phyloP scores from a whole-genome alignment of 441 rosid genomes.

The Populus trichocarpa region DNA sequence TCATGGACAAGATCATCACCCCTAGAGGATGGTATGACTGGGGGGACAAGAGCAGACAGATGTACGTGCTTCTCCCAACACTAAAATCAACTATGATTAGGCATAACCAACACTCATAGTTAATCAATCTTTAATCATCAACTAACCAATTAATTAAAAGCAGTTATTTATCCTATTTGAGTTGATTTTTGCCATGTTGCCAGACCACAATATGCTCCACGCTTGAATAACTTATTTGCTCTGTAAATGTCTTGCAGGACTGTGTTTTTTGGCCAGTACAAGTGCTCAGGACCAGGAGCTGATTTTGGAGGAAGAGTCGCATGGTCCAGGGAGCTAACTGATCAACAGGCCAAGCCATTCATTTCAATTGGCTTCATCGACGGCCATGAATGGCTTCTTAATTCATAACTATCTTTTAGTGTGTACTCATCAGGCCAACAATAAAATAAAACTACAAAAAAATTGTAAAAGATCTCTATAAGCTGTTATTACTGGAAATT shows the following conservation, averaged over 20 bases:
- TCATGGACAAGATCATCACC: constrained; percentile 43
- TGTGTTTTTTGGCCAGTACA: constrained; percentile 49
- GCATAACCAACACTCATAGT: no score
- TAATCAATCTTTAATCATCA: not conserved
- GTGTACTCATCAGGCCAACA: not conserved
- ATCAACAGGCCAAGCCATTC: constrained; percentile 38
- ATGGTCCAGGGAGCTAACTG: constrained; percentile 54
- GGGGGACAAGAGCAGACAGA: constrained; percentile 51
- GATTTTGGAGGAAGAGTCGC: constrained; percentile 37
- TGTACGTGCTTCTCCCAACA: constrained; percentile 17
- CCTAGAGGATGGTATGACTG: constrained; percentile 51
- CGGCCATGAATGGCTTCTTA: constrained; percentile 41
- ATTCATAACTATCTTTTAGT: not conserved
- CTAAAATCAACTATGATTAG: not conserved
- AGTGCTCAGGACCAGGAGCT: constrained; percentile 51
- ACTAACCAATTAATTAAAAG: not conserved
- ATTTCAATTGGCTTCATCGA: constrained; percentile 41
- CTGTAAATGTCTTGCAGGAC: constrained; percentile 36
- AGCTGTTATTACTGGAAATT: not conserved
- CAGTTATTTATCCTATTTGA: not conserved
- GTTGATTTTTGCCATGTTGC: not conserved
- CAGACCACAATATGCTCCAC: not conserved
- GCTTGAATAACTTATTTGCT: not conserved
- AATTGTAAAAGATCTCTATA: not conserved
- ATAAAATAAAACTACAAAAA: not conserved